Conservation (phyloP, 768 basidiomycete species). For the Pisolithus albus region DNA sequence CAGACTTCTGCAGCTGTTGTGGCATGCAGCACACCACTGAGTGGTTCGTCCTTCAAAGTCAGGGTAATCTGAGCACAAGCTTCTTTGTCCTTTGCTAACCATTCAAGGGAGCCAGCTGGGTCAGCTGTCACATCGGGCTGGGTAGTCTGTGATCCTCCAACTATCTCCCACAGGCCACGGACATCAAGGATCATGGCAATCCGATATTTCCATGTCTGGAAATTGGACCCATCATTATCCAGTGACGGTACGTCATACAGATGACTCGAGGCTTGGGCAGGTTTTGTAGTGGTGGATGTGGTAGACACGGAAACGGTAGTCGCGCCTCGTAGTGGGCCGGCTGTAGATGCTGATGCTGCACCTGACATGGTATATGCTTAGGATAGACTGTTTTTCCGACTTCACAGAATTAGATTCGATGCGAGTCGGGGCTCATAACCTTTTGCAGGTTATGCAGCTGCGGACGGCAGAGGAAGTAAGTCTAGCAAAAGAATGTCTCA, state of each 20-base stretch:
- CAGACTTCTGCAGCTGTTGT: slow-evolving; percentile 11
- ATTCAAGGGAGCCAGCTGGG: not conserved
- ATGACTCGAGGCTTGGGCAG: not conserved
- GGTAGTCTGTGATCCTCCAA: not conserved
- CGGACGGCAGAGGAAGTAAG: no score
- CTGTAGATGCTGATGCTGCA: no score
- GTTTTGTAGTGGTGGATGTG: no score
- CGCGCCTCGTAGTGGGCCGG: no score
- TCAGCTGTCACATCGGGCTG: not conserved
- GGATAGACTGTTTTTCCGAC: no score
- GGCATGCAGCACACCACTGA: slow-evolving; percentile 13
- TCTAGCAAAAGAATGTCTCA: no score
- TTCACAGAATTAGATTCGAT: no score
- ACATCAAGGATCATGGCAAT: slow-evolving; percentile 17
- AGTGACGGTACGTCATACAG: slow-evolving; percentile 8
- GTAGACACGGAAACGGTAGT: no score
- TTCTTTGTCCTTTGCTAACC: slow-evolving; percentile 9
- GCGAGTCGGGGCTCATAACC: no score
- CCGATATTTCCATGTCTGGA: slow-evolving; percentile 10
- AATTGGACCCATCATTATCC: slow-evolving; percentile 6
- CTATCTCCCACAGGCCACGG: slow-evolving; percentile 4
- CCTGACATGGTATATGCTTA: no score
- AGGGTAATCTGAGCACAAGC: slow-evolving; percentile 17
- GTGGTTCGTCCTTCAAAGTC: slow-evolving; percentile 18
- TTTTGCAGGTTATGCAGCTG: no score